Conservation (phyloP, 257 asterid species). For the Lantana camara region DNA sequence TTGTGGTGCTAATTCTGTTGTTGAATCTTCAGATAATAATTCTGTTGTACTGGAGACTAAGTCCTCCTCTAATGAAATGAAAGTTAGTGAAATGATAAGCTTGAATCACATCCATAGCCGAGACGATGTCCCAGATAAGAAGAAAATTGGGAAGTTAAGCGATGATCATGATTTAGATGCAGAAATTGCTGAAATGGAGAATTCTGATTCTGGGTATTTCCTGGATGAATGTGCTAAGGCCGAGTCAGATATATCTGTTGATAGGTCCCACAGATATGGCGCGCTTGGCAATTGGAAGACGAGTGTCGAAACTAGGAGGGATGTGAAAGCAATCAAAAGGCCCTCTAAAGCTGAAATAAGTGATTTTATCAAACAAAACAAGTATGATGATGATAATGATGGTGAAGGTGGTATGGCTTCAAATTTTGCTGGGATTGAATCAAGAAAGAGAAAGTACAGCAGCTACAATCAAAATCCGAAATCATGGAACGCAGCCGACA, state of each 20-base stretch:
- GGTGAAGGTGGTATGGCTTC: slow-evolving; percentile 24
- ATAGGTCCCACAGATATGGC: slow-evolving; percentile 37
- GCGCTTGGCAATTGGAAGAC: slow-evolving; percentile 31
- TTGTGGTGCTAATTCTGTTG: slow-evolving; percentile 59
- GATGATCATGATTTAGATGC: slow-evolving; percentile 35
- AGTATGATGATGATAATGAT: slow-evolving; percentile 26
- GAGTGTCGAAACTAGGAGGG: slow-evolving; percentile 31
- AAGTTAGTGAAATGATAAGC: slow-evolving; percentile 32
- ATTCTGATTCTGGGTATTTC: slow-evolving; percentile 92
- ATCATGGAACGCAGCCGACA: slow-evolving; percentile 33
- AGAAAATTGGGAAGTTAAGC: slow-evolving; percentile 39
- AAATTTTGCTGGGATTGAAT: slow-evolving; percentile 33
- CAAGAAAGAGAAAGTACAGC: slow-evolving; percentile 46
- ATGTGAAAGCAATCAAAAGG: slow-evolving; percentile 39
- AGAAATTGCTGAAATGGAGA: slow-evolving; percentile 44
- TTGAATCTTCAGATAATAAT: slow-evolving; percentile 86
- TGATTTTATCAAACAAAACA: slow-evolving; percentile 29
- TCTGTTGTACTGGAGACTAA: slow-evolving; percentile 78
- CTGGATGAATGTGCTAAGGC: slow-evolving; percentile 65
- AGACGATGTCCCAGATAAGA: slow-evolving; percentile 31
- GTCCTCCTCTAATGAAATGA: slow-evolving; percentile 71
- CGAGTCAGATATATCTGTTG: slow-evolving; percentile 75
- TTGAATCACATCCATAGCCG: slow-evolving; percentile 16
- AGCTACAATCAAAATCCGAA: slow-evolving; percentile 36
- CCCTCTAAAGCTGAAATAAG: slow-evolving; percentile 34